phyloP scores from a whole-genome alignment of 2,329 filamentous ascomycete species.

The Hymenoscyphus albidus region DNA sequence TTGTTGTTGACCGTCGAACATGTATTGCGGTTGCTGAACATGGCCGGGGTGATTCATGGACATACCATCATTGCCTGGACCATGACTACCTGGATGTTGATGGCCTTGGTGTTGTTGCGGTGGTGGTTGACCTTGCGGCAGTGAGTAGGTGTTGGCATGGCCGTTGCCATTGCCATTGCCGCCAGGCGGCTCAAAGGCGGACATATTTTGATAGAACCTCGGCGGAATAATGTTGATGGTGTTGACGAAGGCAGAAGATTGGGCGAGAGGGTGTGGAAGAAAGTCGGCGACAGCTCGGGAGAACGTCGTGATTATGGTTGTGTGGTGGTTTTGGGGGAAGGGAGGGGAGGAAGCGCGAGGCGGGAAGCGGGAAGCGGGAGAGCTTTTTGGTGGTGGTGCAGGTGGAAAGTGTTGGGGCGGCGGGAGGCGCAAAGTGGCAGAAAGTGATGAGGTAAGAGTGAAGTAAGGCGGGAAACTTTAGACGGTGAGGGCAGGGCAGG shows the following conservation, averaged over 20 bases:
- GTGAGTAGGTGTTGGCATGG: not conserved
- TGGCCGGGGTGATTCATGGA: constrained; percentile 7
- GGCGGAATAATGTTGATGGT: not conserved
- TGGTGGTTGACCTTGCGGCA: not conserved
- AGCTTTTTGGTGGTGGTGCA: not conserved
- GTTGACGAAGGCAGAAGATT: not conserved
- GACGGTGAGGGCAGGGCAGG: too few species aligned
- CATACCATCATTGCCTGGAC: not conserved
- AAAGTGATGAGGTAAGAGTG: not conserved
- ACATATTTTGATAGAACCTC: constrained; percentile 11
- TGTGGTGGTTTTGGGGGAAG: not conserved
- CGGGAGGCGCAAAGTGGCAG: not conserved
- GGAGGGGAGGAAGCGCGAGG: not conserved
- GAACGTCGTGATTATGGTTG: constrained; percentile 5
- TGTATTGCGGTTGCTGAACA: constrained; percentile 1
- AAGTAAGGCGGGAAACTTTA: not conserved
- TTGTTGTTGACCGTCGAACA: constrained; percentile 5
- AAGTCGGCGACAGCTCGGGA: constrained; percentile 26
- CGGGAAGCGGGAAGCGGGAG: not conserved
- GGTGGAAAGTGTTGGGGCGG: not conserved
- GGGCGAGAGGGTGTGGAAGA: constrained; percentile 3
- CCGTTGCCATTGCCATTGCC: constrained; percentile 10
- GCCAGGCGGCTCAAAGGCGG: constrained; percentile 19
- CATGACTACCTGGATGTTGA: not conserved
- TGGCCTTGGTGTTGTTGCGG: constrained; percentile 5